Conservation (phyloP, 192 early-diverging fungal genomes). For the Coemansia brasiliensis region DNA sequence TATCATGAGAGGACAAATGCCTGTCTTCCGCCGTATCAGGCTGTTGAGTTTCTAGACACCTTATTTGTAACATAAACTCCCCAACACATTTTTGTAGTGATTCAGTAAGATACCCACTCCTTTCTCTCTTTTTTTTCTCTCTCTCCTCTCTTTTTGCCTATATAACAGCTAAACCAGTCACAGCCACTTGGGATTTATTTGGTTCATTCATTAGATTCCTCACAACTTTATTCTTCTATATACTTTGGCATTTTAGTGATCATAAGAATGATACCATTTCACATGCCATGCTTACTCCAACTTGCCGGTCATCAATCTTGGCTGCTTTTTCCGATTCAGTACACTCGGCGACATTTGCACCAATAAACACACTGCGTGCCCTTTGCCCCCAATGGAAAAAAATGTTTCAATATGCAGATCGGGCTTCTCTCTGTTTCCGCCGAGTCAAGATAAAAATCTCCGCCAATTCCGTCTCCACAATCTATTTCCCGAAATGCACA, state of each 20-base stretch:
- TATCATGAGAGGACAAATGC: neutral
- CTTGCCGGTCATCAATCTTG: neutral
- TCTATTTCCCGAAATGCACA: neutral
- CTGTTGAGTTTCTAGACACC: slow-evolving; percentile 12
- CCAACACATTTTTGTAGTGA: neutral
- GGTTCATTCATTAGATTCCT: no score
- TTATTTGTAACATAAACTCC: neutral
- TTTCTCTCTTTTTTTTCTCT: neutral
- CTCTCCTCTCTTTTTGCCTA: no score
- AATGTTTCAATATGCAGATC: neutral
- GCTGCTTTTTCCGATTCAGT: neutral
- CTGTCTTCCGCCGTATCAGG: neutral
- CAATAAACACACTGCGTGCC: neutral
- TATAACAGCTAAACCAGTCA: no score
- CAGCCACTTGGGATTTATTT: no score
- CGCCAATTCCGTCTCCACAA: neutral
- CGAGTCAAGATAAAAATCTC: neutral
- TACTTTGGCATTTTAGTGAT: no score
- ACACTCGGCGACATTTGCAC: neutral
- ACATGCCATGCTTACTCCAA: no score
- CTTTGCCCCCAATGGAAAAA: slow-evolving; percentile 6
- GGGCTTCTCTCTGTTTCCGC: neutral
- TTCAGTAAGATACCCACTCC: neutral
- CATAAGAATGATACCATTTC: no score
- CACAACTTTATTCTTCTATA: no score